Evolutionary conservation across 768 basidiomycete species (phyloP).

Genomic region (Guyanaporus albipodus): DNA sequence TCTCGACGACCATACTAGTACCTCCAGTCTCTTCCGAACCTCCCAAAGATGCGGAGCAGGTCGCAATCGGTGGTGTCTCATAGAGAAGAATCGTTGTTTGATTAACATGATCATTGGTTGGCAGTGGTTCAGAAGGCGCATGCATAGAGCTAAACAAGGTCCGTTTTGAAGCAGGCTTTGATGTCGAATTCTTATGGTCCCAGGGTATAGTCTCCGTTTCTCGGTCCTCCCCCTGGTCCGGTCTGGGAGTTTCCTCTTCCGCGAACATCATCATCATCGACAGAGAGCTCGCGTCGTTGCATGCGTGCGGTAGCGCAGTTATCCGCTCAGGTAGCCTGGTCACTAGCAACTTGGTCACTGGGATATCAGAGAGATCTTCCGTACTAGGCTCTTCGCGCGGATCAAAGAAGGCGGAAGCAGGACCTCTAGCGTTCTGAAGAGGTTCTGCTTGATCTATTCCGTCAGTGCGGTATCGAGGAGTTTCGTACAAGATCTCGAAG

Average conservation of each 20-base stretch:
- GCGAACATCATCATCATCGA: background rate
- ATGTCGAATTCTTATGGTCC: background rate
- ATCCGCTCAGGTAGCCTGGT: background rate
- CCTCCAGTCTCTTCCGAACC: background rate
- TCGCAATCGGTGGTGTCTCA: background rate
- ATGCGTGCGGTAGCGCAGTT: background rate
- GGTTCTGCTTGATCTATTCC: background rate
- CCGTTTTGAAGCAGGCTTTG: constrained; percentile 1
- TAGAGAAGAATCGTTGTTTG: too few species aligned
- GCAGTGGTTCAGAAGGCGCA: constrained; percentile 3
- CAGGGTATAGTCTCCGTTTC: background rate
- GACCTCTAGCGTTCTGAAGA: background rate
- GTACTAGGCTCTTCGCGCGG: background rate
- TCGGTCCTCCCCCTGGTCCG: background rate
- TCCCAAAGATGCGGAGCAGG: background rate
- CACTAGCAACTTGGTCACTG: background rate
- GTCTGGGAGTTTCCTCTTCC: background rate
- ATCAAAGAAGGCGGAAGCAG: background rate
- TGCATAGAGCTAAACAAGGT: constrained; percentile 14
- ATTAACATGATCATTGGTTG: background rate
- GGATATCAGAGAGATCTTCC: background rate
- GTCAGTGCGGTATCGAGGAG: background rate
- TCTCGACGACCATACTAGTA: background rate
- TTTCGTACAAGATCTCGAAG: background rate
- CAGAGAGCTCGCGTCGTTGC: background rate